Percentiles rank a stretch among this genome's conserved stretches.
phyloP scores from a whole-genome alignment of 2,329 filamentous ascomycete species.

The Hypomyces rosellus region DNA sequence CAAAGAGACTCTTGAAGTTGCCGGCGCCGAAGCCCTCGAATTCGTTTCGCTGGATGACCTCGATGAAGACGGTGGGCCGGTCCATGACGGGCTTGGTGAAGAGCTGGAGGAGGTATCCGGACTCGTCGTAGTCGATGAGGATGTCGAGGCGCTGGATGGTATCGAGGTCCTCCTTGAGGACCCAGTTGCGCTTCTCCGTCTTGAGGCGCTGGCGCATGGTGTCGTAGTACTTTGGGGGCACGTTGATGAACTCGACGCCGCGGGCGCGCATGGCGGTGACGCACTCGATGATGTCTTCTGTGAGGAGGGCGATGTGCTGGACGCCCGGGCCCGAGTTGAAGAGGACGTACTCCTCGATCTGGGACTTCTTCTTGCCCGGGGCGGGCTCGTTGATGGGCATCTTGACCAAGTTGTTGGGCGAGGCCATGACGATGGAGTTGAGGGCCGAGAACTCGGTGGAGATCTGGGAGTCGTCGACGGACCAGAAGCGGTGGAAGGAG shows the following conservation, averaged over 20 bases:
- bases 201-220: conserved; percentile 68
- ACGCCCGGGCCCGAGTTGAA: conserved; percentile 89
- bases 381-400: conserved; percentile 99
- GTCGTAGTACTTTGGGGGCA: conserved; percentile 81
- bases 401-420: conserved; percentile 78
- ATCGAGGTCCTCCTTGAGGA: conserved; percentile 73
- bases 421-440: conserved; percentile 85
- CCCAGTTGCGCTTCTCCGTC: conserved; percentile 52
- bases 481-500: conserved; percentile 96
- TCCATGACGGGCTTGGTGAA: conserved; percentile 90
- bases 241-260: conserved; percentile 87
- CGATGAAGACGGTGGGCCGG: conserved; percentile 88
- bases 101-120: conserved; percentile 71
- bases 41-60: conserved; percentile 89
- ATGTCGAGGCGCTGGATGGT: conserved; percentile 73
- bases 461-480: conserved; percentile 87
- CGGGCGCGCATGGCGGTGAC: conserved; percentile 76
- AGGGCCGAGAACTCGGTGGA: conserved; percentile 88
- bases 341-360: conserved; percentile 89
- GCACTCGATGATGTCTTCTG: conserved; percentile 67
- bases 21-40: conserved; percentile 91
- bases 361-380: conserved; percentile 78
- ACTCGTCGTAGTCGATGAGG: conserved; percentile 91
- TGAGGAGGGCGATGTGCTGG: conserved; percentile 87
- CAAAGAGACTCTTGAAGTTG: conserved; percentile 92